A percentile compares a stretch with the other conserved stretches of the same genome.
phyloP scores from a whole-genome alignment of 78 protist species.

The Dictyostelium citrinum region DNA sequence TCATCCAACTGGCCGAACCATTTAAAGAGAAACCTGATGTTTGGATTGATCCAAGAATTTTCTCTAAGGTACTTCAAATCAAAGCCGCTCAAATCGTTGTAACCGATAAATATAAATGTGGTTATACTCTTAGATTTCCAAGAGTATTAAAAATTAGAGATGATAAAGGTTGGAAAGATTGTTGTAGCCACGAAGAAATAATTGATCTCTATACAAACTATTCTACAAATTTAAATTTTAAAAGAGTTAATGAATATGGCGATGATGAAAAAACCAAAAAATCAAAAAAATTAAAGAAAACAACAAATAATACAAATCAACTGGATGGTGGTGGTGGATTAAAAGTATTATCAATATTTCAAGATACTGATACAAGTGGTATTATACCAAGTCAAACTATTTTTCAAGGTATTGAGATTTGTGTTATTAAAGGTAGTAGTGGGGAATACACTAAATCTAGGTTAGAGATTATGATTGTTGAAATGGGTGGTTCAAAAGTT shows the following conservation, averaged over 20 bases:
- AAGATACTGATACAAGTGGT: constrained; percentile 65
- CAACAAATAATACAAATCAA: neutral
- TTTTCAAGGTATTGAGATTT: constrained; percentile 70
- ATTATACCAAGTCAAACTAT: neutral
- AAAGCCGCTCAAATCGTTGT: constrained; percentile 73
- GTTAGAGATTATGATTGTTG: constrained; percentile 71
- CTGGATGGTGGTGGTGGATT: neutral
- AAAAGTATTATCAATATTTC: constrained; percentile 22
- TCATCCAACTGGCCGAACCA: constrained; percentile 67
- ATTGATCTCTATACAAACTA: neutral
- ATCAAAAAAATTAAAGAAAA: neutral
- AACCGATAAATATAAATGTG: constrained; percentile 68
- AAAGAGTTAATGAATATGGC: neutral
- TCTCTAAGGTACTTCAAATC: constrained; percentile 80
- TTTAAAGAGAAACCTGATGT: constrained; percentile 86
- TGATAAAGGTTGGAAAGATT: constrained; percentile 84
- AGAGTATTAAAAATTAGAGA: constrained; percentile 81
- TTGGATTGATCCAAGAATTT: constrained; percentile 82
- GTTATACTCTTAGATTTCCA: constrained; percentile 91
- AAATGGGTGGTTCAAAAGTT: constrained; percentile 75
- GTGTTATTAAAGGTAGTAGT: constrained; percentile 62
- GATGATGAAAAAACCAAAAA: neutral
- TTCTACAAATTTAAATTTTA: neutral
- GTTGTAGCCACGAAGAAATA: neutral
- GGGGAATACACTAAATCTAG: constrained; percentile 26